Base-by-base conservation (phyloP, 2,329 filamentous ascomycete genomes). In the Trichocomaceae sp. region DNA sequence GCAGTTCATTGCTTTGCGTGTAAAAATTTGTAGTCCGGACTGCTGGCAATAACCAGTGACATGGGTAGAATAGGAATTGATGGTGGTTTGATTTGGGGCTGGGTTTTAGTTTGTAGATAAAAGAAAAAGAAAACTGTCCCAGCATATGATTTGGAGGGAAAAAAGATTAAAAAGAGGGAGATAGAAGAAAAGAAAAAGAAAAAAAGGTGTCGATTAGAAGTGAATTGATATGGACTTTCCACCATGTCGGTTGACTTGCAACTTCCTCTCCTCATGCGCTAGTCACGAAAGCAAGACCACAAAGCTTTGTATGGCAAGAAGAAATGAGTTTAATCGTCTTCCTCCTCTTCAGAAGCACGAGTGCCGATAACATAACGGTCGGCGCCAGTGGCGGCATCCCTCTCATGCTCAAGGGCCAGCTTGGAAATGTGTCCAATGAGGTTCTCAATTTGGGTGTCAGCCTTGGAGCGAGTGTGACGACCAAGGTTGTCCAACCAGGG, bases 371-470 rank as follows among this genome's bases (percentile, higher is more conserved):
- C 69, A 69, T 71, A 77, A 57, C 72, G 72, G 58, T 70, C 68
- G 61, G 72, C 73, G 63, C 75, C 75, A 61, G 72, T 69, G 35
- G n/a, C 23, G 37, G 69, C 64, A 62, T 78, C 75, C 33, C 63
- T 66, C 69, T 78, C 75, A 64, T 77, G 75, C 68, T 79, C 76
- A 50, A 79, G 64, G 53, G 77, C 76, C 49, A 79, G 71, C 68
- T 78, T 77, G 69, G 75, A 75, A 50, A 79, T 72, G 66, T 78
- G 75, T 47, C 69, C 72, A 57, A 79, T 71, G 64, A 79, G 74
- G 69, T 79, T 79, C 75, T 79, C 77, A 66, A 79, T 76, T 66
- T 77, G 71, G 61, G 76, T 78, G 66, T 79, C 77, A 55, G 74
- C 73, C 61, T 73, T 72, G 64, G 73, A 76, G 61, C 77, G 74